Evolutionary conservation across 257 asterid genomes (phyloP), one percentile per base, ranked within the genome.

Genomic region (Paraleonurus japonicus): DNA sequence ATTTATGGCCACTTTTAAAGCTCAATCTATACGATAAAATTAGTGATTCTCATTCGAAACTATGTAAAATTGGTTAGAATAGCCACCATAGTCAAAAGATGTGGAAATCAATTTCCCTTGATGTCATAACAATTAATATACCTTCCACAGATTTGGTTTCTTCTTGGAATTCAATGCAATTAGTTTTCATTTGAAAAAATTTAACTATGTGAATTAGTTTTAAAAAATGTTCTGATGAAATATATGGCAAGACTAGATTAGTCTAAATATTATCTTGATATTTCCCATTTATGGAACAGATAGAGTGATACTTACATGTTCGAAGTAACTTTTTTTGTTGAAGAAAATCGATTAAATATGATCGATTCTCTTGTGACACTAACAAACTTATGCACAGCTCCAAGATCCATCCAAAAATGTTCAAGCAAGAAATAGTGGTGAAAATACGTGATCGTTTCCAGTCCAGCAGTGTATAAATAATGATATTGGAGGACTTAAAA

Each of bases 401-500:
- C 78, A 57, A 66, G 78, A 74, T 65, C 78, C 28, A 20, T 58
- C 69, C 69, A 74, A 22, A 74, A 74, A 74, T 43, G 55, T 48
- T 71, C 63, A 32, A 58, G 73, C 73, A 66, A 74, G 69, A 74
- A 74, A 22, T 66, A 45, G 51, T 30, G 47, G 23, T 35, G 37
- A 16, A 3, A 5, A 12, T 7, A 17, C 35, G 54, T n/a, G 70
- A 33, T 72, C 41, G 26, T 41, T 19, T 74, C 67, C 67, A 55
- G 68, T 54, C 73, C 66, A 65, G 67, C 72, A 37, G 72, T 26
- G 30, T 37, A 58, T n/a, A 33, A 11, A 23, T 23, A 55, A 35
- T 50, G 62, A 48, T 4, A 30, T 48, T 23, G 55, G 41, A 61
- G 62, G 54, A 15, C 66, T 37, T 37, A 7, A n/a, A n/a, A 47